A percentile compares a stretch with the other conserved stretches of the same genome.
phyloP scores from a whole-genome alignment of 306 rosid genomes.

The Rubus parviflorus region DNA sequence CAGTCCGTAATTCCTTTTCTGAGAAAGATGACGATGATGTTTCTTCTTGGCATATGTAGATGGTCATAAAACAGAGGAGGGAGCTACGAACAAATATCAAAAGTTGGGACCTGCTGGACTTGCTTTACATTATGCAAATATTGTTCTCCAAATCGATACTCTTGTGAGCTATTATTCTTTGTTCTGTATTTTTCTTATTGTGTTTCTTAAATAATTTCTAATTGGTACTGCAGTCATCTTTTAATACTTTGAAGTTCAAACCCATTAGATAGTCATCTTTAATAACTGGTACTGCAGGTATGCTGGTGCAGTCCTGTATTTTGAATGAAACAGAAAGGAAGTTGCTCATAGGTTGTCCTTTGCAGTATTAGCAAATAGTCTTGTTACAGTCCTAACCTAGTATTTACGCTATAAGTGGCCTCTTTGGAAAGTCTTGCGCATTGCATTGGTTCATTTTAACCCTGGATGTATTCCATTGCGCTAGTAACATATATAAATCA shows the following conservation, averaged over 20 bases:
- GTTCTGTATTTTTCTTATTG: conserved; percentile 10
- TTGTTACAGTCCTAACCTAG: background rate
- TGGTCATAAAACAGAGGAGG: conserved; percentile 40
- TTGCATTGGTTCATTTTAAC: background rate
- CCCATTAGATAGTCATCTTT: background rate
- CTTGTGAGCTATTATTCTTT: conserved; percentile 55
- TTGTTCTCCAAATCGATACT: conserved; percentile 80
- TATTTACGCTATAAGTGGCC: background rate
- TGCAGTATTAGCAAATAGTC: background rate
- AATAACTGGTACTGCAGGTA: background rate
- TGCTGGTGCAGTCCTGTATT: background rate
- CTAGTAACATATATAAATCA: background rate
- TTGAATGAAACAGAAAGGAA: background rate
- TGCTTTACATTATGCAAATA: conserved; percentile 85
- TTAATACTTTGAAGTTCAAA: background rate
- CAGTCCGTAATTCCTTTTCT: conserved; percentile 4
- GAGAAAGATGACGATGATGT: background rate
- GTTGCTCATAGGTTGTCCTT: background rate
- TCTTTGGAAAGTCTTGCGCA: background rate
- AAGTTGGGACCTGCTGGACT: conserved; percentile 87
- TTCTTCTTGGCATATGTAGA: conserved; percentile 45
- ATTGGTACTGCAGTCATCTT: too few species aligned
- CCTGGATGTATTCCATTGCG: background rate
- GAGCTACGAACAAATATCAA: conserved; percentile 39
- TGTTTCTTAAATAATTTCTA: conserved; percentile 10